phyloP scores from a whole-genome alignment of 2,329 filamentous ascomycete species.

The Cyphellophora europaea region DNA sequence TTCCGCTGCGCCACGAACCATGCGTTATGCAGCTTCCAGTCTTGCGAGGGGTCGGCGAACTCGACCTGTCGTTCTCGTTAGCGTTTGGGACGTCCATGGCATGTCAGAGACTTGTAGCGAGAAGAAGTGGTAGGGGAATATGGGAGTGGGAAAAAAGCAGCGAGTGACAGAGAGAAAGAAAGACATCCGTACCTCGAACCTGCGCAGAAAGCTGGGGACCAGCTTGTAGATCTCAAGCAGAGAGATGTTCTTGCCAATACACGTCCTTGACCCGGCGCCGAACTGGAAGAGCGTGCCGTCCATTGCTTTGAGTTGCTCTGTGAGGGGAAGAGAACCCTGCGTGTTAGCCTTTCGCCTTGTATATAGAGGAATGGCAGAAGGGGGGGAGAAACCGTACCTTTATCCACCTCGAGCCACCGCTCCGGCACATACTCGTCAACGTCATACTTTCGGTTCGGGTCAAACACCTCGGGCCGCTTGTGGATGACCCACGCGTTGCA shows the following conservation, averaged over 20 bases:
- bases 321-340: no score
- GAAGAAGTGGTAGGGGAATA: no score
- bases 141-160: no score
- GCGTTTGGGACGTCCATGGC: no score
- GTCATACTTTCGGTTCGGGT: slow-evolving; percentile 36
- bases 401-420: slow-evolving; percentile 54
- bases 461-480: slow-evolving; percentile 58
- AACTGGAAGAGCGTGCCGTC: slow-evolving; percentile 33
- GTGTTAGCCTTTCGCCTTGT: no score
- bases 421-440: slow-evolving; percentile 60
- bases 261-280: slow-evolving; percentile 42
- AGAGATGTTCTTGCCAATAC: slow-evolving; percentile 23
- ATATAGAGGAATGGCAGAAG: not conserved
- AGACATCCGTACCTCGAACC: slow-evolving; percentile 18
- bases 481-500: slow-evolving; percentile 70
- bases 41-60: slow-evolving; percentile 13
- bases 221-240: slow-evolving; percentile 23
- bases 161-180: no score
- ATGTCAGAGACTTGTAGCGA: no score
- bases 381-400: not conserved
- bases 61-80: no score
- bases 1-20: slow-evolving; percentile 40
- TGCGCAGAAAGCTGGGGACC: slow-evolving; percentile 18
- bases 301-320: slow-evolving; percentile 39
- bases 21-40: slow-evolving; percentile 25